These are phyloP conservation scores for Lasiodiplodia gonubiensis DNA, from an alignment of 2,329 filamentous ascomycete genomes.

Conservation along the genomic window DNA sequence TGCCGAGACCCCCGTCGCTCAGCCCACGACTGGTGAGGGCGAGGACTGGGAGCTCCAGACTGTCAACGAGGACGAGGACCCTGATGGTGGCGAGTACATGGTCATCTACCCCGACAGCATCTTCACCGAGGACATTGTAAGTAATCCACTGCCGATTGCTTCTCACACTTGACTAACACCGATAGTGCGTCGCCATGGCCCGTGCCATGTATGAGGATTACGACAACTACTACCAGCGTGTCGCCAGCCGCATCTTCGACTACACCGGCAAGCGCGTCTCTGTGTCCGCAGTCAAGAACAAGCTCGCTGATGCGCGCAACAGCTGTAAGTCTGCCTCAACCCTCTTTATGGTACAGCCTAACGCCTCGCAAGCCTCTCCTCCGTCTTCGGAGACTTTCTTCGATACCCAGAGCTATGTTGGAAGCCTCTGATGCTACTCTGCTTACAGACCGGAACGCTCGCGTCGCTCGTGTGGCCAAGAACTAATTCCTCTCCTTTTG, in stretches of 20 bases:
- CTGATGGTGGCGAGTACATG: conserved; percentile 24
- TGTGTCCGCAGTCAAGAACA: conserved; percentile 51
- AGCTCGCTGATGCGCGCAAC: conserved; percentile 37
- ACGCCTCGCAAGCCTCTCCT: not conserved
- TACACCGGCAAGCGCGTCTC: conserved; percentile 55
- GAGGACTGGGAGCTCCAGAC: conserved; percentile 1
- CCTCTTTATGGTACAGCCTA: not conserved
- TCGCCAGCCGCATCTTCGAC: conserved; percentile 56
- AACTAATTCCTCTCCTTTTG: not conserved
- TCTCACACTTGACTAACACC: conserved; percentile 34
- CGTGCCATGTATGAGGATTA: conserved; percentile 52
- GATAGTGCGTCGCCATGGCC: conserved; percentile 39
- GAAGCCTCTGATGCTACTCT: conserved; percentile 7
- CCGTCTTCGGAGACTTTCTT: not conserved
- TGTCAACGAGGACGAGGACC: conserved; percentile 36
- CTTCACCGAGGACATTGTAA: conserved; percentile 41
- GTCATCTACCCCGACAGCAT: conserved; percentile 37
- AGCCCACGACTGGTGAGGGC: conserved; percentile 26
- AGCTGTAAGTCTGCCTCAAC: not conserved
- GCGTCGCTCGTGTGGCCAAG: not conserved
- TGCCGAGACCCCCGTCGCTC: conserved; percentile 30
- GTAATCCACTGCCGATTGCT: not conserved
- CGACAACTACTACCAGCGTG: conserved; percentile 52
- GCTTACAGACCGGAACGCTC: not conserved
- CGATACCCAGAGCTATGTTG: not conserved